A percentile compares a stretch with the other conserved stretches of the same genome.
phyloP scores from a whole-genome alignment of 2,329 filamentous ascomycete genomes.

The Cladosporium sp. region DNA sequence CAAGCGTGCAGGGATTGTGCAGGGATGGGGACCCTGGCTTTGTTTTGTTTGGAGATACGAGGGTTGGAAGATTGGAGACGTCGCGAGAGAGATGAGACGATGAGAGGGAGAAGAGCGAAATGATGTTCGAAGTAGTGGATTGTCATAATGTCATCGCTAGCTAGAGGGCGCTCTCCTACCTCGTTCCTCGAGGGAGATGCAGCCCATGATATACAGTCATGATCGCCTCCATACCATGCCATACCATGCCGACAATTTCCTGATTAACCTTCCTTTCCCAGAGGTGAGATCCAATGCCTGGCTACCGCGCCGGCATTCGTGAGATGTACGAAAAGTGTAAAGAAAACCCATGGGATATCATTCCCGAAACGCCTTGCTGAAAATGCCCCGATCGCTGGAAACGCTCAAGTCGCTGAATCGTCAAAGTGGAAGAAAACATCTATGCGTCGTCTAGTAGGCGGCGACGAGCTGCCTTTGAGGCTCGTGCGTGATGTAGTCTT shows the following conservation, averaged over 20 bases:
- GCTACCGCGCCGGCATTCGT: slow-evolving; percentile 3
- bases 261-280: not conserved
- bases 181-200: slow-evolving; percentile 2
- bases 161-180: slow-evolving; percentile 1
- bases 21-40: not conserved
- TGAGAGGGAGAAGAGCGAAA: not conserved
- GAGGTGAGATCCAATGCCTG: slow-evolving; percentile 8
- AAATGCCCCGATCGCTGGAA: slow-evolving; percentile 1
- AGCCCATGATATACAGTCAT: not conserved
- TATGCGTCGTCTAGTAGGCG: slow-evolving; percentile 34
- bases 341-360: slow-evolving; percentile 10
- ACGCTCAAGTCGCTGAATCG: slow-evolving; percentile 7
- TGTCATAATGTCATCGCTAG: slow-evolving; percentile 2
- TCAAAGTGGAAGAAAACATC: slow-evolving; percentile 12
- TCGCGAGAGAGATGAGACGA: not conserved
- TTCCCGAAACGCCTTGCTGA: slow-evolving; percentile 18
- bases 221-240: too few relatives aligned
- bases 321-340: slow-evolving; percentile 12
- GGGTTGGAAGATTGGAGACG: not conserved
- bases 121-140: not conserved
- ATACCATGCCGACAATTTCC: not conserved
- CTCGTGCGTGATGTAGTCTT: slow-evolving; percentile 31
- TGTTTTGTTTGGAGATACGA: not conserved
- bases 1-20: not conserved
- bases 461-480: slow-evolving; percentile 30